Evolutionary conservation across 345 rosid species (phyloP).

Genomic region (Euphorbia tirucalli): DNA sequence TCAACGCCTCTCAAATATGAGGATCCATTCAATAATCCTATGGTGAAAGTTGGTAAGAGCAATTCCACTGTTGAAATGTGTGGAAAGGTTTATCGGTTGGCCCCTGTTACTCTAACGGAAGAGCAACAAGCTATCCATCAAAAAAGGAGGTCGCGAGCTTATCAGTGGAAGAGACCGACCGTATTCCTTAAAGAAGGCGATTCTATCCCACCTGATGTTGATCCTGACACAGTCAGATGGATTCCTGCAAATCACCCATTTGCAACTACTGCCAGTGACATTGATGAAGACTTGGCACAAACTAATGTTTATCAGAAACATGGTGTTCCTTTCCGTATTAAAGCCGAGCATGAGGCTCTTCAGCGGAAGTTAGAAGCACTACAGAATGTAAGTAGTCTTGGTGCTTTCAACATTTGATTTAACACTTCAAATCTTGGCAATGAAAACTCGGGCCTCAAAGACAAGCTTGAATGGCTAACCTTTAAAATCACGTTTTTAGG

Average conservation of each 20-base stretch:
- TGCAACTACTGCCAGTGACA: constrained; percentile 81
- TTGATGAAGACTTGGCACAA: constrained; percentile 88
- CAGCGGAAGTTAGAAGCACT: constrained; percentile 83
- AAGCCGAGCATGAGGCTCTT: constrained; percentile 91
- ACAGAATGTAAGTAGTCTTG: constrained; percentile 50
- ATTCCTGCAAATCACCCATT: constrained; percentile 99
- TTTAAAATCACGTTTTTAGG: too few species aligned
- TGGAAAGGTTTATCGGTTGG: constrained; percentile 72
- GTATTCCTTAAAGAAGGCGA: constrained; percentile 92
- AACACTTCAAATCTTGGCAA: background rate
- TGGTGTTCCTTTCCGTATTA: constrained; percentile 88
- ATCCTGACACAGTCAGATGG: constrained; percentile 93
- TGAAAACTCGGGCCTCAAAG: background rate
- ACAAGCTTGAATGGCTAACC: too few species aligned
- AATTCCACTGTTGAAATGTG: too few species aligned
- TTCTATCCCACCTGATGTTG: constrained; percentile 76
- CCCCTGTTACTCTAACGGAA: constrained; percentile 79
- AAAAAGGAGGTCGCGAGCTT: constrained; percentile 92
- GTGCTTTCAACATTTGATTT: background rate
- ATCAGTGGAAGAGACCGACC: constrained; percentile 94
- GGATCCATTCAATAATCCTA: constrained; percentile 89
- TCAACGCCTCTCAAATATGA: constrained; percentile 80
- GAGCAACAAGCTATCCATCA: constrained; percentile 76
- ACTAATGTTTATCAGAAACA: constrained; percentile 85
- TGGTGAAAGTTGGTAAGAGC: constrained; percentile 73